Percentiles rank a stretch among this genome's conserved stretches.
phyloP scores from a whole-genome alignment of 129 eudicot species.

The Scalesia atractyloides region DNA sequence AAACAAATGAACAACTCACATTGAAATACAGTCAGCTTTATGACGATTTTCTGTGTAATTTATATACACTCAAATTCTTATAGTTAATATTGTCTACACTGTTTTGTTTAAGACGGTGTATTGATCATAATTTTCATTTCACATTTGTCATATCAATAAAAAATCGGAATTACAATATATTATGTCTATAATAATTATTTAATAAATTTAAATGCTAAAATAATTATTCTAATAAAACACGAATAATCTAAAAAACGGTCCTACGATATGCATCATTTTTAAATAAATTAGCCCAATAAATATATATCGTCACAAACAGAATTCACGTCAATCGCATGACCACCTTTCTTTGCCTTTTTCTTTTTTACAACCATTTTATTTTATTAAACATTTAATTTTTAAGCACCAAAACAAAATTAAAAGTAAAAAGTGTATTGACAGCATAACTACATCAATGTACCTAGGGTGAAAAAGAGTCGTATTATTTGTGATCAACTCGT shows the following conservation, averaged over 20 bases:
- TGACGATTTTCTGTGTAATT: not conserved
- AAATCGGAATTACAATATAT: not conserved
- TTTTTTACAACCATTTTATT: not conserved
- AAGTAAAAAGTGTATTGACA: no score
- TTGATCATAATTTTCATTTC: not conserved
- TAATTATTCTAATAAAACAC: not conserved
- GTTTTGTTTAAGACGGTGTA: not conserved
- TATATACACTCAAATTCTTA: not conserved
- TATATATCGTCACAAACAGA: constrained; percentile 5
- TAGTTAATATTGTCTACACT: not conserved
- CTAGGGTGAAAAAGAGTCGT: no score
- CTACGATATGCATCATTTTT: not conserved
- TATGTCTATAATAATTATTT: not conserved
- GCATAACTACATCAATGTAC: no score
- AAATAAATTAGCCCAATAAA: not conserved
- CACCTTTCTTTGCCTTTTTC: not conserved
- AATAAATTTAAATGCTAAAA: not conserved
- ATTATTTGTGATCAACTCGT: no score
- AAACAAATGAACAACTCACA: constrained; percentile 2
- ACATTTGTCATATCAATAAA: not conserved
- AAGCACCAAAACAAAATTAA: not conserved
- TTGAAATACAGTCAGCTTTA: not conserved
- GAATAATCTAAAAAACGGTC: not conserved
- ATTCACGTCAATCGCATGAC: not conserved
- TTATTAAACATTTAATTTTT: not conserved